Evolutionary conservation across 495 filamentous ascomycete species (phyloP).

Genomic region (Parachaetomium inaequale): DNA sequence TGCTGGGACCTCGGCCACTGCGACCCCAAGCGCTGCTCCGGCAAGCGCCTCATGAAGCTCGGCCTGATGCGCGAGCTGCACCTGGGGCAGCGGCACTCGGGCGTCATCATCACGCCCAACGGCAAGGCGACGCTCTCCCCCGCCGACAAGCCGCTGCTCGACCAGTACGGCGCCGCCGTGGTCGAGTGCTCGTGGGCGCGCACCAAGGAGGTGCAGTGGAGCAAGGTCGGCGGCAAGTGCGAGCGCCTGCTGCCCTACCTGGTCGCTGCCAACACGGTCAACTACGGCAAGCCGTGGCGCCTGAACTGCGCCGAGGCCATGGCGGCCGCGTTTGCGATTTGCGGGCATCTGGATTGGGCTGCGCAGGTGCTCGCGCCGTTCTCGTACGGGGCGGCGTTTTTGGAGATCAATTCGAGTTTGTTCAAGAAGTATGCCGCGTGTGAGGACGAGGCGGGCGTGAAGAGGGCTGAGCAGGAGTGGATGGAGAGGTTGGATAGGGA

Average conservation of each 20-base stretch:
- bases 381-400: constrained; percentile 79
- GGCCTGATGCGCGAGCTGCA: constrained; percentile 91
- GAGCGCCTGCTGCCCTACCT: constrained; percentile 92
- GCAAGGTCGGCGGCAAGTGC: constrained; percentile 88
- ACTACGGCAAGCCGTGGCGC: constrained; percentile 92
- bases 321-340: constrained; percentile 88
- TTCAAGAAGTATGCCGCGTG: constrained; percentile 84
- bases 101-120: constrained; percentile 91
- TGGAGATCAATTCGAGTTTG: constrained; percentile 80
- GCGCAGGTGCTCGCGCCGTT: constrained; percentile 76
- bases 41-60: constrained; percentile 85
- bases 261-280: constrained; percentile 93
- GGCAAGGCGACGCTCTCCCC: constrained; percentile 80
- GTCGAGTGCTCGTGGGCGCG: constrained; percentile 97
- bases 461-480: constrained; percentile 80
- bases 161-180: constrained; percentile 87
- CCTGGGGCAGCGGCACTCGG: constrained; percentile 83
- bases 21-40: constrained; percentile 94
- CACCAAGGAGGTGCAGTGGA: constrained; percentile 85
- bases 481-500: constrained; percentile 84
- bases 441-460: constrained; percentile 78
- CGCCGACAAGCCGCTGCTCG: constrained; percentile 73
- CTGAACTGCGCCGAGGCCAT: constrained; percentile 95
- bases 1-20: constrained; percentile 98
- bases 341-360: constrained; percentile 88